Percentiles rank a stretch among this genome's conserved stretches.
Evolutionary conservation across 352 stramenopile genomes (phyloP).

Genomic region (Globisporangium heterothallicum): DNA sequence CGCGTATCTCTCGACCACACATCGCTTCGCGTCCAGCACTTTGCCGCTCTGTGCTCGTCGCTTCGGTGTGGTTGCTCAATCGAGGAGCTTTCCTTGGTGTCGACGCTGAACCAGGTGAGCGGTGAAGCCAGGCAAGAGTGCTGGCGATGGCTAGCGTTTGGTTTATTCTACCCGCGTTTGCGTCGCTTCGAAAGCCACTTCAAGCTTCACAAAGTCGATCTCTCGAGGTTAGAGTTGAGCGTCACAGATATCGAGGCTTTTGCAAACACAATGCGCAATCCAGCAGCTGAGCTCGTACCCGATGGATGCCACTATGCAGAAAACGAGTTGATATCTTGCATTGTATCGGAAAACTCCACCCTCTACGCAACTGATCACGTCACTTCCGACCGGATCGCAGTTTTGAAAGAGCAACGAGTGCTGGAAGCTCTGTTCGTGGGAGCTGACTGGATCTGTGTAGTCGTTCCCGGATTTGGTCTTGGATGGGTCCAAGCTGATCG

Average conservation of each 20-base stretch:
- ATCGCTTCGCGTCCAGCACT: neutral
- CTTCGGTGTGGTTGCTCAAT: conserved; percentile 1
- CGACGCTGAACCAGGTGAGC: neutral
- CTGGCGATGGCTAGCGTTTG: conserved; percentile 15
- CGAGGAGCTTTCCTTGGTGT: conserved; percentile 1
- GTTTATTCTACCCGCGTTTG: conserved; percentile 3
- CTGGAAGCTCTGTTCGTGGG: conserved; percentile 5
- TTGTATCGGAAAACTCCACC: neutral
- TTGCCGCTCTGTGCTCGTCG: conserved; percentile 6
- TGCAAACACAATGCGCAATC: neutral
- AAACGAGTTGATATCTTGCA: neutral
- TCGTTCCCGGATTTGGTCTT: conserved; percentile 8
- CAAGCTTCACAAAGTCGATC: conserved; percentile 1
- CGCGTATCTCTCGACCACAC: neutral
- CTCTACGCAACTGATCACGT: neutral
- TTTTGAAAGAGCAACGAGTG: neutral
- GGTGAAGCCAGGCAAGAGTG: neutral
- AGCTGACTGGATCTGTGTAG: conserved; percentile 2
- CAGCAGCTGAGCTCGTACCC: conserved; percentile 1
- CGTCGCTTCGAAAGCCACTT: neutral
- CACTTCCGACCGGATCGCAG: neutral
- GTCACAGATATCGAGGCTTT: conserved; percentile 6
- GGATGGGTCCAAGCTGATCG: conserved; percentile 3
- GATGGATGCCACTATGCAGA: neutral
- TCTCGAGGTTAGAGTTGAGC: conserved; percentile 9